phyloP scores from a whole-genome alignment of 805 yeast genomes.

The Saccharomycopsis sp. region DNA sequence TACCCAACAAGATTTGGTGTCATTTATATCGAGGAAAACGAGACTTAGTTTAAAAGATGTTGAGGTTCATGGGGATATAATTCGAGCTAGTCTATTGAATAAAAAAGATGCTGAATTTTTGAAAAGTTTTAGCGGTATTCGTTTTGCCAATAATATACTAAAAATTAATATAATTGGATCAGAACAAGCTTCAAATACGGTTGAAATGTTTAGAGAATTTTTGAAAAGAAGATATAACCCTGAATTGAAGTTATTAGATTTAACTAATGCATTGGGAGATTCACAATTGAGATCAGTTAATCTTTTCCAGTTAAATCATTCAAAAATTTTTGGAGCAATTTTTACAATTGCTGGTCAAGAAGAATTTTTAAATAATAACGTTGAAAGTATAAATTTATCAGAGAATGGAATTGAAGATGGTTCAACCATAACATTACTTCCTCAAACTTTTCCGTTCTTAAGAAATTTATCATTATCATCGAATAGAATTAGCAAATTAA shows the following conservation, averaged over 20 bases:
- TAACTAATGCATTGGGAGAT: constrained; percentile 60
- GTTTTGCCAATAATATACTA: constrained; percentile 70
- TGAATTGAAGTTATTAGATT: constrained; percentile 56
- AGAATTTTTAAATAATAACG: constrained; percentile 28
- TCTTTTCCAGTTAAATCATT: constrained; percentile 50
- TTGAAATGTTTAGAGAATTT: constrained; percentile 55
- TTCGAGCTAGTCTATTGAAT: constrained; percentile 52
- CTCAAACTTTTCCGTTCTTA: constrained; percentile 67
- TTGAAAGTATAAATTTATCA: constrained; percentile 67
- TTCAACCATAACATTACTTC: constrained; percentile 40
- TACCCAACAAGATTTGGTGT: constrained; percentile 55
- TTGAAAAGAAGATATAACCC: constrained; percentile 63
- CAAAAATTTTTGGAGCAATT: constrained; percentile 86
- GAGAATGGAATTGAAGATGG: constrained; percentile 57
- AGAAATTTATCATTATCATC: constrained; percentile 74
- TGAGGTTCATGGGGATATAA: constrained; percentile 45
- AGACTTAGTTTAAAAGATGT: constrained; percentile 48
- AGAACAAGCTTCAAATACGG: constrained; percentile 35
- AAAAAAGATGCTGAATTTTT: constrained; percentile 53
- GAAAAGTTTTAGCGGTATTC: constrained; percentile 61
- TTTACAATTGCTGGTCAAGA: constrained; percentile 70
- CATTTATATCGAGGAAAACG: constrained; percentile 64
- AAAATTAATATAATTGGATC: constrained; percentile 37
- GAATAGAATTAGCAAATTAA: constrained; percentile 56
- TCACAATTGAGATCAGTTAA: constrained; percentile 54